Evolutionary conservation across 352 stramenopile genomes (phyloP), one percentile per base, ranked within the genome.

Genomic region (Pythium coloratum): DNA sequence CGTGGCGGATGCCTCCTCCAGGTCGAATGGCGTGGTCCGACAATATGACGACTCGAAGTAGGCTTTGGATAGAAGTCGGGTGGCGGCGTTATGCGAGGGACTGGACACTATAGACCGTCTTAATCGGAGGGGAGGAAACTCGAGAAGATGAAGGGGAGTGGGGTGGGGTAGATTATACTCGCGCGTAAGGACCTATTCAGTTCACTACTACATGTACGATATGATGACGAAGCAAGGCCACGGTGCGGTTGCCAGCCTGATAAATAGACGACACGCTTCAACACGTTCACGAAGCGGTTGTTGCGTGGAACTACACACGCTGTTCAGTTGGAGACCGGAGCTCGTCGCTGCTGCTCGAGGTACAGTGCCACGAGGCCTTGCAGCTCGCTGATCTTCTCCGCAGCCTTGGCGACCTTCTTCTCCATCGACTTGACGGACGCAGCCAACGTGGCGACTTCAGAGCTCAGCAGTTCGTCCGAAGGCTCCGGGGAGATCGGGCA

Each of bases 351-450:
- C 46, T 68, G 76, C 10, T 71, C 76, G 18, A 77, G 71, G 53
- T 79, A 72, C 30, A 74, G 64, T 24, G 67, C 58, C 59, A 90
- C 70, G 26, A 90, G 70, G 28, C 72, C 70, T 28, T 76, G 72
- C 24, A 90, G 71, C 18, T 85, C 81, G 28, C 57, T 71, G 50
- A 90, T 66, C 51, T 78, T 76, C 18, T 72, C 64, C 2, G 77
- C 71, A n/a, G 79, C 77, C 30, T 73, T 66, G 12, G 75, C 65
- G 18, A 90, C 78, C 50, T 88, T 73, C 38, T 67, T 53, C 30
- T 72, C 70, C 61, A 76, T 71, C 13, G 56, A 50, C 10, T 44
- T 28, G 12, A 73, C 66, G 1, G 66, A 70, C 13, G 57, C 71
- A 46, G 86, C 72, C 53, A 89, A 74, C 24, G 34, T 63, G 18